Evolutionary conservation across 2,329 filamentous ascomycete genomes (phyloP), one percentile per base, ranked within the genome.

Genomic region (Penicillium sp.): DNA sequence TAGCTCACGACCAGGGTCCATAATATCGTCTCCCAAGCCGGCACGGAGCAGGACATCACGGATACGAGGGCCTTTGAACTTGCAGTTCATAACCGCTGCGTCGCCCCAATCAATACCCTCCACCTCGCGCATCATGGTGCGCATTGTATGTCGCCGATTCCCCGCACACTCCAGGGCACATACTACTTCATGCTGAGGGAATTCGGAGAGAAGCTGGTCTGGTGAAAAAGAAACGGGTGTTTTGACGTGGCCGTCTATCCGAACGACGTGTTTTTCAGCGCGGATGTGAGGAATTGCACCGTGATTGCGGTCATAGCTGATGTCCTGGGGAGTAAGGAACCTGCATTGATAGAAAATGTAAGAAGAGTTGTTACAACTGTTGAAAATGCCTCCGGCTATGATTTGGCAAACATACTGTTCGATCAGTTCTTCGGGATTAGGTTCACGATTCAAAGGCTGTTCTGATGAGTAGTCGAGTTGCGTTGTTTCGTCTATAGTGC

Each of bases 101-200:
- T 84, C 81, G 33, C 75, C 75, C 82, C 82, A 85, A 60, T 85
- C 81, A 38, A 85, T 77, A 0, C 82, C 82, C 30, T 75, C 69
- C 5, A 84, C 81, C 64, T 84, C 81, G 60, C 81, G 82, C 24
- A 83, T 67, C 55, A 77, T 71, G 1, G 80, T 84, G 24, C 81
- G 78, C 81, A 84, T 84, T 2, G 80, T 81, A 61, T 84, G 81
- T 10, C 82, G 76, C 7, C 82, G 71, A 58, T 84, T 85, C 18
- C 82, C 82, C 3, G 82, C 81, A 57, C 82, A 85, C 69, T 83
- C 81, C 1, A 85, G 69, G 1, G 80, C 79, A 54, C 79, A 81
- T n/a, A 78, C 71, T 11, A 85, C 77, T 51, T 71, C 74, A 60
- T 83, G 76, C 57, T 84, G 82, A 1, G 74, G 69, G 44, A 82